Evolutionary conservation across 1,284 basidiomycete species (phyloP).

Genomic region (Austroboletus novae-zelandiae): DNA sequence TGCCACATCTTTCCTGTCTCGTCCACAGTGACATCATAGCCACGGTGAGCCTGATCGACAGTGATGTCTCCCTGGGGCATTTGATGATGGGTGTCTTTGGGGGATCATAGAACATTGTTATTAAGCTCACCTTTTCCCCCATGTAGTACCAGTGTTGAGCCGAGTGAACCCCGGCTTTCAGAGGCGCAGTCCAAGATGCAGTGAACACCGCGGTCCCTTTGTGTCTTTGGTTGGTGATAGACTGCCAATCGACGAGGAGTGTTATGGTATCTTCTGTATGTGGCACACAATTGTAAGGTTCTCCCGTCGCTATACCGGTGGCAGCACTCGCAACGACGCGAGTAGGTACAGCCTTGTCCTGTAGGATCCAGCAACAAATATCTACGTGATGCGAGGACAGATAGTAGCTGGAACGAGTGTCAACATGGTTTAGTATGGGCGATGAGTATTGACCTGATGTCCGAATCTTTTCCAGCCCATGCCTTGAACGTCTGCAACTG

Average conservation of each 20-base stretch:
- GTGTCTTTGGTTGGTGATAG: conserved; percentile 65
- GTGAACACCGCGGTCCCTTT: conserved; percentile 86
- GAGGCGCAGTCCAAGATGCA: conserved; percentile 84
- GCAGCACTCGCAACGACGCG: conserved; percentile 87
- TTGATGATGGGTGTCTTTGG: conserved; percentile 1
- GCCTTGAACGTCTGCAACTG: conserved; percentile 92
- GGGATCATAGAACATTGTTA: neutral
- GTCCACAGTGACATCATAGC: conserved; percentile 85
- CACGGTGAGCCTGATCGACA: conserved; percentile 91
- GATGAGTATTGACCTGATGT: conserved; percentile 62
- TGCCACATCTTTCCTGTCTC: conserved; percentile 80
- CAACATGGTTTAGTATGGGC: neutral
- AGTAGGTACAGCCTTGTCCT: conserved; percentile 74
- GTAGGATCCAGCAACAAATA: conserved; percentile 90
- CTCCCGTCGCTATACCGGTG: conserved; percentile 83
- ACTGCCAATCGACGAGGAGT: conserved; percentile 90
- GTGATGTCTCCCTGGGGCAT: conserved; percentile 74
- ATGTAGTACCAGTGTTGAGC: conserved; percentile 95
- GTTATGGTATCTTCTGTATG: conserved; percentile 95
- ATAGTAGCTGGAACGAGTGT: conserved; percentile 65
- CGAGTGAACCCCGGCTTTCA: conserved; percentile 77
- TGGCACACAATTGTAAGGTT: conserved; percentile 81
- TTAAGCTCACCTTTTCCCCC: conserved; percentile 70
- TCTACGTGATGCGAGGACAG: conserved; percentile 93
- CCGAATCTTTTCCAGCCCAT: conserved; percentile 92